Conservation (phyloP, 345 rosid genomes). For the Punica granatum region DNA sequence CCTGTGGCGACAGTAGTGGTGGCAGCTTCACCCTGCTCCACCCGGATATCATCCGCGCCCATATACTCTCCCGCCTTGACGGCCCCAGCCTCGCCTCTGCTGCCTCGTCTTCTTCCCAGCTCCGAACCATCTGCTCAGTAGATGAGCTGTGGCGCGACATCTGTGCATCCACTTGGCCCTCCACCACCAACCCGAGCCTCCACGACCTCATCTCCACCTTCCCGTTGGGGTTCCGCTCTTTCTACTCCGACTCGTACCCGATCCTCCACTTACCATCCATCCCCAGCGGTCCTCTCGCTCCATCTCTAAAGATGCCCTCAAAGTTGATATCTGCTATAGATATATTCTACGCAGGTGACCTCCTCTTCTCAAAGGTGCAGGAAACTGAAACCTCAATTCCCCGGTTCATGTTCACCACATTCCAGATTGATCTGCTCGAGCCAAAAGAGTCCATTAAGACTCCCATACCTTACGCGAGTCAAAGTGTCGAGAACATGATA, state of each 20-base stretch:
- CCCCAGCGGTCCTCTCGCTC: not conserved
- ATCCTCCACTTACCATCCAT: not conserved
- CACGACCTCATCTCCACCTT: constrained; percentile 29
- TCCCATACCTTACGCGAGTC: not conserved
- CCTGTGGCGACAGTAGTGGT: constrained; percentile 2
- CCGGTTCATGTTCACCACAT: constrained; percentile 18
- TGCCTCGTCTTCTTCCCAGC: constrained; percentile 45
- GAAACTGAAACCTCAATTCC: constrained; percentile 11
- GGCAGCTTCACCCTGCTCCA: constrained; percentile 34
- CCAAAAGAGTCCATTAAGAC: constrained; percentile 15
- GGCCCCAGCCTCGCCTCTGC: constrained; percentile 57
- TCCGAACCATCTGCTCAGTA: constrained; percentile 37
- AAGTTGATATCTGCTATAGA: constrained; percentile 18
- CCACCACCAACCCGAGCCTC: constrained; percentile 34
- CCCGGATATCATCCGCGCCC: constrained; percentile 45
- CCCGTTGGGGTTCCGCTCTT: constrained; percentile 49
- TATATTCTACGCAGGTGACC: constrained; percentile 6
- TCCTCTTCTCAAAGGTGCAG: constrained; percentile 9
- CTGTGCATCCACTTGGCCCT: constrained; percentile 73
- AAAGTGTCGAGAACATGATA: not conserved
- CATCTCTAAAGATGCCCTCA: not conserved
- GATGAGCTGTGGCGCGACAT: constrained; percentile 19
- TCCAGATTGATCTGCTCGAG: constrained; percentile 15
- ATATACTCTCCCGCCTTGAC: constrained; percentile 65
- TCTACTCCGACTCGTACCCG: constrained; percentile 60